Evolutionary conservation across 2,329 filamentous ascomycete genomes (phyloP).

Genomic region (Colletotrichum scovillei): DNA sequence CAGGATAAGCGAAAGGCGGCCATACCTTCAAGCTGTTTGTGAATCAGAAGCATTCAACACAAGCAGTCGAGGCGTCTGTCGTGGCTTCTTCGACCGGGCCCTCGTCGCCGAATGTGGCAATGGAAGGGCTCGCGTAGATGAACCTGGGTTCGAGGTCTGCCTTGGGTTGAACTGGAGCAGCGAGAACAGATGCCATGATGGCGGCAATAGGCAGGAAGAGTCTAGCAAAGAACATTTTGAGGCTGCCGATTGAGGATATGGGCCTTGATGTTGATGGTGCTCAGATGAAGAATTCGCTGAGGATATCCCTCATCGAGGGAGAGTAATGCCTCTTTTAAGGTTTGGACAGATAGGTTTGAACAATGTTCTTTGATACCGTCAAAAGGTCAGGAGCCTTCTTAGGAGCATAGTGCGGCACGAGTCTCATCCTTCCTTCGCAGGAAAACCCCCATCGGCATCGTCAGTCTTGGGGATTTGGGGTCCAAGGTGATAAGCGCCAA

Average conservation of each 20-base stretch:
- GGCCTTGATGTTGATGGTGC: too few relatives aligned
- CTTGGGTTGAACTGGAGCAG: background rate
- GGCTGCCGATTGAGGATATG: too few relatives aligned
- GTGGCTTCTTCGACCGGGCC: background rate
- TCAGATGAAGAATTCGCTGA: too few relatives aligned
- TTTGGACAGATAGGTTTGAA: background rate
- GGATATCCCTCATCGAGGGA: too few relatives aligned
- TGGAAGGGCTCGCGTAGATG: background rate
- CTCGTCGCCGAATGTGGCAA: background rate
- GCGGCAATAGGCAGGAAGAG: background rate
- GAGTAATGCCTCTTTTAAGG: background rate
- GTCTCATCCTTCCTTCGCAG: background rate
- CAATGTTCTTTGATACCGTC: background rate
- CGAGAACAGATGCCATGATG: background rate
- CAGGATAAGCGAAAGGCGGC: too few relatives aligned
- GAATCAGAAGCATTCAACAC: background rate
- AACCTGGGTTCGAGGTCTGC: background rate
- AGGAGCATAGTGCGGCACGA: background rate
- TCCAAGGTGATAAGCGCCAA: background rate
- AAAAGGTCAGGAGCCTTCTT: too few relatives aligned
- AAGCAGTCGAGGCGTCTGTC: background rate
- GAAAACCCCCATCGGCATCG: too few relatives aligned
- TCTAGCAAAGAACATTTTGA: background rate
- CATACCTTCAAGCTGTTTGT: background rate
- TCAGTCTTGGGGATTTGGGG: too few relatives aligned